phyloP scores from a whole-genome alignment of 1,284 basidiomycete species.

The Xerocomus nothofagi region DNA sequence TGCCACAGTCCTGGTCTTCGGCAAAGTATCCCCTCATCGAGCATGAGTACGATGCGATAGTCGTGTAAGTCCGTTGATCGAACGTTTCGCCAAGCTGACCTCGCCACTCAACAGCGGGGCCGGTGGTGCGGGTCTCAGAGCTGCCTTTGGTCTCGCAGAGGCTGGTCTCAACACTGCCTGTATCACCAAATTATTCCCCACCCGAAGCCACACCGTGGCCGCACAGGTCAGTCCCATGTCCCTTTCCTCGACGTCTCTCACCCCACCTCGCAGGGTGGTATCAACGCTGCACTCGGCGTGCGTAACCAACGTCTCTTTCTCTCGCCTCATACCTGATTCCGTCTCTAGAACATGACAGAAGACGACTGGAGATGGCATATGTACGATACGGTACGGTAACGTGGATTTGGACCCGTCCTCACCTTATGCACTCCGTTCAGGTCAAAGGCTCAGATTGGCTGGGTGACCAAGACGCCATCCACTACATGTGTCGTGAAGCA shows the following conservation, averaged over 20 bases:
- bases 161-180: slow-evolving; percentile 98
- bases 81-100: slow-evolving; percentile 13
- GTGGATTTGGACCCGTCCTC: background rate
- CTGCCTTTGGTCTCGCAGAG: slow-evolving; percentile 98
- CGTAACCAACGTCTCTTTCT: slow-evolving; percentile 33
- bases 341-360: slow-evolving; percentile 92
- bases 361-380: slow-evolving; percentile 99
- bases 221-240: slow-evolving; percentile 68
- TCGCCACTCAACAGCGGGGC: slow-evolving; percentile 68
- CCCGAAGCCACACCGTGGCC: slow-evolving; percentile 97
- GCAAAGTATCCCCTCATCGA: slow-evolving; percentile 96
- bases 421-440: slow-evolving; percentile 40
- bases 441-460: slow-evolving; percentile 99
- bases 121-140: slow-evolving; percentile 96
- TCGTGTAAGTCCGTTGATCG: slow-evolving; percentile 70
- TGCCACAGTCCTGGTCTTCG: slow-evolving; percentile 64
- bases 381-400: slow-evolving; percentile 86
- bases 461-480: slow-evolving; percentile 99
- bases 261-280: slow-evolving; percentile 73
- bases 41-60: slow-evolving; percentile 96
- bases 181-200: slow-evolving; percentile 99
- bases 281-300: slow-evolving; percentile 97
- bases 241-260: slow-evolving; percentile 15
- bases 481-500: slow-evolving; percentile 98
- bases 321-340: slow-evolving; percentile 9